Base-by-base conservation (phyloP, 2,329 filamentous ascomycete species). In the Fusarium metavorans region DNA sequence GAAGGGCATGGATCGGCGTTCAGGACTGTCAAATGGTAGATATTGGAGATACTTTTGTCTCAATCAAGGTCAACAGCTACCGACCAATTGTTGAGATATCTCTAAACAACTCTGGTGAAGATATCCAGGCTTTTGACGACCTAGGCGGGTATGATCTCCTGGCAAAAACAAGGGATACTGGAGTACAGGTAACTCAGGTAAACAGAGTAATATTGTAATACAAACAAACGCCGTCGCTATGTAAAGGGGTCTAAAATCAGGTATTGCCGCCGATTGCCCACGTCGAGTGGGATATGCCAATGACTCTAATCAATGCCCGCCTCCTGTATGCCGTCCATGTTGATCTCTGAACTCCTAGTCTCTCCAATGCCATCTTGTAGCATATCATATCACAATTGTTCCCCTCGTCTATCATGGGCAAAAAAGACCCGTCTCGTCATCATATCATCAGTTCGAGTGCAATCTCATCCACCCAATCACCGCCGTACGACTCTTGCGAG, bases 401-500 rank as follows among this genome's bases (percentile, higher is more conserved):
- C 37, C 13, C n/a, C 25, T 59, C 66, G 30, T 43, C 4, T 61
- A 16, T 45, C 23, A 10, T 35, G 50, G 73, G 66, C 62, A 61
- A 67, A 48, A 75, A 65, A 52, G 25, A 7, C 59, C 27, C n/a
- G 39, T 67, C 14, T 70, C 35, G 30, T 70, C 66, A 52, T 73
- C 59, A 78, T 62, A 79, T 76, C 74, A 79, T 77, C 5, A 83
- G 58, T 30, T 83, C 82, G 6, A 78, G 66, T 1, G 78, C 81
- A n/a, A 82, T 70, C 20, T 84, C 82, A 30, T 84, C 83, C 6
- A 84, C 72, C 83, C 83, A 84, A 13, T 77, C 81, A 4, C 83
- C 83, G 7, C 83, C 83, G 20, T 84, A 84, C 1, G 82, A 78
- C 74, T 84, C 83, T 64, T 84, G 83, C 11, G 83, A 84, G 13